phyloP scores from a whole-genome alignment of 148 eudicot species.

The Talinum fruticosum region DNA sequence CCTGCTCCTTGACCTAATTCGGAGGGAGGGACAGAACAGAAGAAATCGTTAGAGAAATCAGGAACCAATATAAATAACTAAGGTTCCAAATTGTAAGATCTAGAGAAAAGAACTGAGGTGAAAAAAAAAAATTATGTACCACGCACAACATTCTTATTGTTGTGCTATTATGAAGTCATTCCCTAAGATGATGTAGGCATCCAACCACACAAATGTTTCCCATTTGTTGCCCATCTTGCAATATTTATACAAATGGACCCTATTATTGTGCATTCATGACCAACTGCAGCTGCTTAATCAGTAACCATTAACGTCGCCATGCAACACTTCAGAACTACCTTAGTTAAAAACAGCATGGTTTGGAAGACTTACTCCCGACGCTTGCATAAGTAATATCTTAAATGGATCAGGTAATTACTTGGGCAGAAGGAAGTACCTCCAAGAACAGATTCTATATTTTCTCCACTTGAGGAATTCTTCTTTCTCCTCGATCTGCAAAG shows the following conservation, averaged over 20 bases:
- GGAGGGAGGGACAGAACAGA: no score
- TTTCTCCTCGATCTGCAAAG: constrained; percentile 51
- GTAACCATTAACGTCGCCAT: no score
- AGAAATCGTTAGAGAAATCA: background rate
- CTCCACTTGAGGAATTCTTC: constrained; percentile 47
- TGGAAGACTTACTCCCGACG: background rate
- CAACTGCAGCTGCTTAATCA: background rate
- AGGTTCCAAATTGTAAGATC: background rate
- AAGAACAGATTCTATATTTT: constrained; percentile 37
- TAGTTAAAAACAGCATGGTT: background rate
- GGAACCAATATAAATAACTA: background rate
- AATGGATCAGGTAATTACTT: background rate
- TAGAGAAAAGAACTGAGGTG: background rate
- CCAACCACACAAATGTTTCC: background rate
- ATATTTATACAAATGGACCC: background rate
- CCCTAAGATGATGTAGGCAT: background rate
- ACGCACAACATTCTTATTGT: background rate
- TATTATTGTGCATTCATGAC: background rate
- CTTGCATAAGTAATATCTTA: background rate
- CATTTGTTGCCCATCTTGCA: background rate
- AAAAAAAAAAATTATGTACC: no score
- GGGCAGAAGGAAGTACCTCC: constrained; percentile 31
- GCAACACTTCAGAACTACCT: background rate
- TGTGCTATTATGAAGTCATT: background rate
- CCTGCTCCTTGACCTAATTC: constrained; percentile 45